phyloP scores from a whole-genome alignment of 257 asterid species.

The Solanum piurae region DNA sequence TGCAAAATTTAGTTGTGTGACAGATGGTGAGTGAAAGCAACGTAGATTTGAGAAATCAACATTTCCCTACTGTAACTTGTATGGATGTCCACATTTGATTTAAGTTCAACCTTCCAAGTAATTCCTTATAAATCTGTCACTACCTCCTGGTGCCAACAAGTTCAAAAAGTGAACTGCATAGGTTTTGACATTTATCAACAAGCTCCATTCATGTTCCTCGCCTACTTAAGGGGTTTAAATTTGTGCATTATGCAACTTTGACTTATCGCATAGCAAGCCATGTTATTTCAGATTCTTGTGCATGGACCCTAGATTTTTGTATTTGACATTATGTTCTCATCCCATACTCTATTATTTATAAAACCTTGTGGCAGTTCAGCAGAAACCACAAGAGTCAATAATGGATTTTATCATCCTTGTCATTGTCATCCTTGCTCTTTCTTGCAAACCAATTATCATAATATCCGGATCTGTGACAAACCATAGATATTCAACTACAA shows the following conservation, averaged over 20 bases:
- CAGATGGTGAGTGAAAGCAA: not conserved
- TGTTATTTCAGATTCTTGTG: slow-evolving; percentile 1
- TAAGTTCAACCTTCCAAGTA: not conserved
- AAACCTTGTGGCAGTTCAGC: not conserved
- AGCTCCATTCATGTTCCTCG: not conserved
- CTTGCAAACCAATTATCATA: not conserved
- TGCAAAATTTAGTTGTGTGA: not conserved
- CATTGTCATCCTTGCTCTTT: not conserved
- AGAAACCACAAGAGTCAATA: not conserved
- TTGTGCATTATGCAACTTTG: not conserved
- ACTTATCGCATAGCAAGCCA: not conserved
- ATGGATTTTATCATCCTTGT: not conserved
- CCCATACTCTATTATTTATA: not conserved
- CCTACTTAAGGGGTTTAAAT: not conserved
- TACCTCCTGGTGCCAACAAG: not conserved
- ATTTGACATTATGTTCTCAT: not conserved
- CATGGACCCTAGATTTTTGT: not conserved
- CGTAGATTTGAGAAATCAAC: not conserved
- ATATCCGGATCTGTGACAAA: not conserved
- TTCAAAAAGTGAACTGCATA: not conserved
- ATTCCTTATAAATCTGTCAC: not conserved
- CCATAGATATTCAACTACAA: not conserved
- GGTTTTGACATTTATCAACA: not conserved
- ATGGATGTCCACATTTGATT: not conserved
- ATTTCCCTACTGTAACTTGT: not conserved